Base-by-base conservation (phyloP, 495 filamentous ascomycete species). In the Tetracladium marchalianum region DNA sequence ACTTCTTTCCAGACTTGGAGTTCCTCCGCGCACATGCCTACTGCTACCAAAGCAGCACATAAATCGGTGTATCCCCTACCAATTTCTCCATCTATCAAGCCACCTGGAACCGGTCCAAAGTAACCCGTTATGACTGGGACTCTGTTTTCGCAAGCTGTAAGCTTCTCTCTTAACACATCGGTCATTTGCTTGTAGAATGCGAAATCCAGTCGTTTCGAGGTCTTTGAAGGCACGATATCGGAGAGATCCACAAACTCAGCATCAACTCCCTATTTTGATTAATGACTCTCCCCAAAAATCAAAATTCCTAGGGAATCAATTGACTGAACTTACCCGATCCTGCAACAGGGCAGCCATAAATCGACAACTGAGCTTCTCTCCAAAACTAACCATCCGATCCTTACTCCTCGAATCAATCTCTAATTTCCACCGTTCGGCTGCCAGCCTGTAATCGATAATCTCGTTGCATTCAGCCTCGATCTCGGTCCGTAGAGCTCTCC, bases 1-100 rank as follows among this genome's bases (percentile, higher is more conserved):
- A 94, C 87, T 56, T 94, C 87, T 65, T 94, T 94, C 86, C 87
- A 90, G 7, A 94, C 82, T 57, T 95, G 88, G 17, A 94, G 70
- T 57, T 95, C 88, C 31, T 80, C 70, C 4, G 86, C 85, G 45
- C 74, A 73, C 0, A 87, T 64, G 16, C 84, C 88, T 3, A 93
- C 86, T 6, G 88, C 87, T 22, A 82, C 76, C 11, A 94, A 64
- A 32, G 89, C 85, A 1, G 87, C 87, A 55, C 88, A 93, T 32
- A 95, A 74, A 64, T 95, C 88, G 0, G 87, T 92, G 57, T 95
- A 95, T 5, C 88, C 88, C 49, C 88, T 78, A 16, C 88, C 88
- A 49, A 93, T 76, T 46, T 77, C 73, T 36, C 83, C 79, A 46
- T 85, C 76, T 46, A 93, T 72, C 46, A 93, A 63, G 35, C 84